These are phyloP conservation scores for Pythium coloratum DNA, from an alignment of 352 stramenopile species.

Conservation along the genomic window DNA sequence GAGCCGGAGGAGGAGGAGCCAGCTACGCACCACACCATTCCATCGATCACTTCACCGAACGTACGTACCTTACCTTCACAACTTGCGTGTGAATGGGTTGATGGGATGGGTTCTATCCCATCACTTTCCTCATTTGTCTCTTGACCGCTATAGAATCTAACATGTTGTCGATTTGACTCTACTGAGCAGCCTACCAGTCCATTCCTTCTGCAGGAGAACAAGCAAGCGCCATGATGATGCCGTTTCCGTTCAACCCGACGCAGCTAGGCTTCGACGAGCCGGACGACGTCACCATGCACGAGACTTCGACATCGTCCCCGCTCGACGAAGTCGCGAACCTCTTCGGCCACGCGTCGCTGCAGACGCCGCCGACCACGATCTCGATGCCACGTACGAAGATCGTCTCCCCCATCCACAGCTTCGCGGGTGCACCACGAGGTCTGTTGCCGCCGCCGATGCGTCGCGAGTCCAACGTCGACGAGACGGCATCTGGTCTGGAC, in stretches of 20 bases:
- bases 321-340: constrained; percentile 23
- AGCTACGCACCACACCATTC: constrained; percentile 7
- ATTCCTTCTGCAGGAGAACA: not conserved
- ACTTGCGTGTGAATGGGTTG: not conserved
- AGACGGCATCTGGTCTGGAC: constrained; percentile 19
- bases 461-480: constrained; percentile 11
- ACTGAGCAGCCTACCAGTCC: constrained; percentile 17
- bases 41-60: constrained; percentile 23
- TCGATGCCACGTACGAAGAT: constrained; percentile 27
- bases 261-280: constrained; percentile 21
- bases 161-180: not conserved
- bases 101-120: not conserved
- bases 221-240: constrained; percentile 22
- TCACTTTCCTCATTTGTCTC: not conserved
- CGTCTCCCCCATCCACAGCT: constrained; percentile 27
- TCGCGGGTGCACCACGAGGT: constrained; percentile 8
- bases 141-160: not conserved
- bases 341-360: constrained; percentile 27
- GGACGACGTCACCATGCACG: constrained; percentile 19
- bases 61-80: constrained; percentile 15
- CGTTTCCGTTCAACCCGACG: constrained; percentile 21
- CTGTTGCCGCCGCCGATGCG: constrained; percentile 21
- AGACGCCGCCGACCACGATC: constrained; percentile 30
- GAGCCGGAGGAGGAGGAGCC: not conserved
- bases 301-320: not conserved